Base-by-base conservation (phyloP, 2,329 filamentous ascomycete species). In the Orbilia blumenaviensis region DNA sequence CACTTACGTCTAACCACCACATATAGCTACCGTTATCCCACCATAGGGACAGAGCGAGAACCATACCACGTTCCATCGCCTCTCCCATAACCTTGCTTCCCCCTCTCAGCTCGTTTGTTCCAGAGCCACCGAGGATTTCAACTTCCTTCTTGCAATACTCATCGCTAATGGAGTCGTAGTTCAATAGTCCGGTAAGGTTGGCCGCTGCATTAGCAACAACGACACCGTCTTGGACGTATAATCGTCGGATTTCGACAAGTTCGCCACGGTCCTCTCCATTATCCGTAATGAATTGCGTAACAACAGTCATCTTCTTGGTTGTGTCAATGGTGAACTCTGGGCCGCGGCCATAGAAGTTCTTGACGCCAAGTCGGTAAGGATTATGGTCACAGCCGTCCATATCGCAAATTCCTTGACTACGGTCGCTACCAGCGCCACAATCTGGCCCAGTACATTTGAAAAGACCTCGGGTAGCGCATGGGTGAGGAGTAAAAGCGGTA, bases 401-500 rank as follows among this genome's bases (percentile, higher is more conserved):
- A 78, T 85, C 84, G 76, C 85, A 86, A 21, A 85, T 81, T 3
- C 84, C 84, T 3, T 72, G 38, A n/a, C 23, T 46, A 18, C 67
- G 67, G 10, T 72, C 67, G n/a, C 9, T 64, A 32, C 86, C 85
- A 71, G 86, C 88, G 66, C 88, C 88, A 78, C 87, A 89, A 2
- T 76, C 74, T 76, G 87, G 82, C 16, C 85, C 85, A 0, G 81
- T 81, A 84, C 89, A 90, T 66, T 85, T 84, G 66, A 82, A 81
- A 79, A 87, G 85, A 50, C 84, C 85, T 54, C 84, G 82, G 72
- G 81, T 84, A 67, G 83, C 83, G 84, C 89, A 91, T 48, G 88
- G 86, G 82, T 91, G 89, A 14, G 90, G 88, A 4, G 89, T 91
- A 80, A 86, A 86, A 60, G 89, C 90, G 10, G 86, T 87, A n/a